phyloP scores from a whole-genome alignment of 805 yeast species.

The Lipomyces yamadae region DNA sequence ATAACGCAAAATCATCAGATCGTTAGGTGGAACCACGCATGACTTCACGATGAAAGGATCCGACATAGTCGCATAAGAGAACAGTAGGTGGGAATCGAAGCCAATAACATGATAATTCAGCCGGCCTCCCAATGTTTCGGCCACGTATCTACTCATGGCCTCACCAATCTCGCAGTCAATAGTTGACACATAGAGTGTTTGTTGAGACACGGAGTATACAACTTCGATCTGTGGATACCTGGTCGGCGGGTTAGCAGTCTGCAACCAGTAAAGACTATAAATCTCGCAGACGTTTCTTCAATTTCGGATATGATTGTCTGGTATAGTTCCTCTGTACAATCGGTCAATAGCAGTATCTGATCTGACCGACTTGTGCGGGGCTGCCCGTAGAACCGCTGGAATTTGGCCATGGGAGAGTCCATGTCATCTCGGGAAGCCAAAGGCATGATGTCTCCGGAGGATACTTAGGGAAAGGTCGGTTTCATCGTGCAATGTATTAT shows the following conservation, averaged over 20 bases:
- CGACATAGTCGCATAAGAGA: not conserved
- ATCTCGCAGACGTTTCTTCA: not conserved
- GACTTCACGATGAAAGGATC: slow-evolving; percentile 1
- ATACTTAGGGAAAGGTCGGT: not conserved
- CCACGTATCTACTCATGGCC: not conserved
- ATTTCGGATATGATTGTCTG: slow-evolving; percentile 4
- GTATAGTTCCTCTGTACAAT: slow-evolving; percentile 2
- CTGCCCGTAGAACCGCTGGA: slow-evolving; percentile 3
- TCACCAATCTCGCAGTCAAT: slow-evolving; percentile 1
- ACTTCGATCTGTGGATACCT: slow-evolving; percentile 4
- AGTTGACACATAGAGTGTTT: not conserved
- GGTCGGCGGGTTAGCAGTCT: not conserved
- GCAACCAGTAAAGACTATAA: not conserved
- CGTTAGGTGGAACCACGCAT: slow-evolving; percentile 9
- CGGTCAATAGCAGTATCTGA: not conserved
- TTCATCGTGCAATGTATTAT: not conserved
- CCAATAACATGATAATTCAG: slow-evolving; percentile 1
- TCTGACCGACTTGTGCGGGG: slow-evolving; percentile 6
- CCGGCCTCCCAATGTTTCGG: not conserved
- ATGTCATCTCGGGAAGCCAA: not conserved
- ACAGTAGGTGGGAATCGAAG: not conserved
- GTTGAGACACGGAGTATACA: not conserved
- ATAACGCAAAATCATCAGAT: slow-evolving; percentile 1
- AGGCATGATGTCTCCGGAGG: not conserved
- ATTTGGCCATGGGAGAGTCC: not conserved